These are phyloP conservation scores for Cardamine resedifolia DNA, from an alignment of 345 rosid species.

Conservation along the genomic window DNA sequence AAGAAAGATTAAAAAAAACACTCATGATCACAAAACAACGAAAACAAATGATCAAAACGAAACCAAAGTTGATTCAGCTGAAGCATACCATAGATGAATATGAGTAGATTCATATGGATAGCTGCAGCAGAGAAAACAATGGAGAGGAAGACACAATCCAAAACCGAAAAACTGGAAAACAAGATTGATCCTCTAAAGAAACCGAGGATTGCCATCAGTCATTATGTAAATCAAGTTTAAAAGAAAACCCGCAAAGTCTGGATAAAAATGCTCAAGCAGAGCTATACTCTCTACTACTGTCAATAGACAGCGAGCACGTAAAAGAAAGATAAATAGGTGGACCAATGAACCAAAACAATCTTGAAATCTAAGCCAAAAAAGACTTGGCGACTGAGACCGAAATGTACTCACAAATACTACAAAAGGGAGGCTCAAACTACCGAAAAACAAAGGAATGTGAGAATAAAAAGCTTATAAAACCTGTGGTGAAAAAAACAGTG, in stretches of 20 bases:
- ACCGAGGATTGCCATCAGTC: background rate
- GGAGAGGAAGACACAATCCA: background rate
- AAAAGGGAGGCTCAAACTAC: background rate
- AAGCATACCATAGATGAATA: conserved; percentile 8
- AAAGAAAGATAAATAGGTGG: background rate
- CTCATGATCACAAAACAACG: background rate
- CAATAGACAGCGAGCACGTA: background rate
- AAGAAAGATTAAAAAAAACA: background rate
- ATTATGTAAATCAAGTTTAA: background rate
- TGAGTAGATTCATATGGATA: conserved; percentile 8
- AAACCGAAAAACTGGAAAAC: conserved; percentile 13
- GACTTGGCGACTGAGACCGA: background rate
- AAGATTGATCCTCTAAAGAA: background rate
- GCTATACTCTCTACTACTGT: background rate
- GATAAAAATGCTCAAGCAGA: background rate
- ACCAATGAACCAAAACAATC: background rate
- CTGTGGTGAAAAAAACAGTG: background rate
- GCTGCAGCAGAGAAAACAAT: background rate
- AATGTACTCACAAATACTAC: background rate
- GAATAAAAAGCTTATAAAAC: background rate
- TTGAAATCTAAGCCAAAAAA: background rate
- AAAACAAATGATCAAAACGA: conserved; percentile 4
- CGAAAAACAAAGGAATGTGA: background rate
- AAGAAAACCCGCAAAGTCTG: background rate
- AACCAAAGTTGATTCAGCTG: conserved; percentile 3